Evolutionary conservation across 352 stramenopile species (phyloP).

Genomic region (Elongisporangium prolatum): DNA sequence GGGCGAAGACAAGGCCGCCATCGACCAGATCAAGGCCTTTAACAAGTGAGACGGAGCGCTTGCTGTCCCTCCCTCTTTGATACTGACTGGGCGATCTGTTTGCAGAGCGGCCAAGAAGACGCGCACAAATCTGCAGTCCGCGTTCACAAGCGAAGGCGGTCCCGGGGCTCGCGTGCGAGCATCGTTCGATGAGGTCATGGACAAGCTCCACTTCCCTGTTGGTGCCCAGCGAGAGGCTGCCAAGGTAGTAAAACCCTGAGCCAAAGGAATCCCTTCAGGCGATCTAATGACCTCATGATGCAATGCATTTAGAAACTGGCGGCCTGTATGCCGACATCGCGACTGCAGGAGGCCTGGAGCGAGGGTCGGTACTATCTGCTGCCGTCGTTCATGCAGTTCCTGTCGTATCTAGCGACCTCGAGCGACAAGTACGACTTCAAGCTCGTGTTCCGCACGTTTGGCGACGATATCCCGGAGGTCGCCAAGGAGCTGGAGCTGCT

Average conservation of each 20-base stretch:
- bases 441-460: conserved; percentile 80
- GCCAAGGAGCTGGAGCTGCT: conserved; percentile 70
- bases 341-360: conserved; percentile 62
- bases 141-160: conserved; percentile 50
- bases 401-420: conserved; percentile 39
- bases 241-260: too few species aligned
- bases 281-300: too few species aligned
- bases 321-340: conserved; percentile 31
- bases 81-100: conserved; percentile 1
- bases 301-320: conserved; percentile 29
- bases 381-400: conserved; percentile 73
- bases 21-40: conserved; percentile 61
- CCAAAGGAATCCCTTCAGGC: too few species aligned
- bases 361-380: conserved; percentile 80
- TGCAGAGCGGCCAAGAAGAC: conserved; percentile 63
- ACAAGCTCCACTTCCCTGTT: conserved; percentile 62
- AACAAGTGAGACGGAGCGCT: conserved; percentile 39
- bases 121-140: conserved; percentile 68
- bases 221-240: conserved; percentile 42
- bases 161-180: conserved; percentile 35
- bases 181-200: conserved; percentile 72
- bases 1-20: conserved; percentile 9
- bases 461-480: conserved; percentile 72
- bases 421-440: conserved; percentile 33
- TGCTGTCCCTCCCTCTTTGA: neutral